These are phyloP conservation scores for Quillaja saponaria DNA, from an alignment of 306 rosid species.

Conservation along the genomic window DNA sequence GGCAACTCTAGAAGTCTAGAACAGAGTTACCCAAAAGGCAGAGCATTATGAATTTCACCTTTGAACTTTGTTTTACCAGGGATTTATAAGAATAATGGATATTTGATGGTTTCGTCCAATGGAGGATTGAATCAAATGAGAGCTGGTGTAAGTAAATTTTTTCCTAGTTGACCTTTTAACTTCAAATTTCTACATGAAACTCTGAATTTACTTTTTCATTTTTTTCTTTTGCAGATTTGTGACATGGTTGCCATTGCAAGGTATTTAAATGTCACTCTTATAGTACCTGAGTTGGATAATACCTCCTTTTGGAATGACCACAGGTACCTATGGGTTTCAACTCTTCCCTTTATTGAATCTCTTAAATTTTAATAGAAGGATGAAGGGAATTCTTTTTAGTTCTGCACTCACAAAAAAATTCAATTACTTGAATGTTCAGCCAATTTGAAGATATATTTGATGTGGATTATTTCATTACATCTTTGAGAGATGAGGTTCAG, in stretches of 20 bases:
- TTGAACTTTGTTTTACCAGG: slow-evolving; percentile 31
- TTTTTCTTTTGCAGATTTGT: slow-evolving; percentile 50
- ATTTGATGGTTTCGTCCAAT: slow-evolving; percentile 69
- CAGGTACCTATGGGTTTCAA: slow-evolving; percentile 35
- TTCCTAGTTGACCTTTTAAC: background rate
- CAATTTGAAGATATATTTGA: slow-evolving; percentile 66
- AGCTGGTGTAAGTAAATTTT: slow-evolving; percentile 51
- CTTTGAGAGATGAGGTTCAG: slow-evolving; percentile 68
- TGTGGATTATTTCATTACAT: slow-evolving; percentile 58
- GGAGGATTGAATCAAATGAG: slow-evolving; percentile 86
- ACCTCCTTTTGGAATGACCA: slow-evolving; percentile 71
- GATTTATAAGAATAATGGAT: slow-evolving; percentile 58
- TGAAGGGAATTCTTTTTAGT: no score
- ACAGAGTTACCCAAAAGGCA: slow-evolving; percentile 4
- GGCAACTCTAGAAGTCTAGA: background rate
- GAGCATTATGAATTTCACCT: background rate
- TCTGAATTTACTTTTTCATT: no score
- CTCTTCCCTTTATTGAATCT: background rate
- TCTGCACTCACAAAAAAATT: no score
- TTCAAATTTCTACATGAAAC: no score
- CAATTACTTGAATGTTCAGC: slow-evolving; percentile 15
- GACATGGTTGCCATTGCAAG: slow-evolving; percentile 76
- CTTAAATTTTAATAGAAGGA: background rate
- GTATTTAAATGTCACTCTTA: slow-evolving; percentile 58
- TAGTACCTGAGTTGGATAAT: slow-evolving; percentile 72